These are phyloP conservation scores for Citeromyces matritensis DNA, from an alignment of 805 yeast genomes.

Conservation along the genomic window DNA sequence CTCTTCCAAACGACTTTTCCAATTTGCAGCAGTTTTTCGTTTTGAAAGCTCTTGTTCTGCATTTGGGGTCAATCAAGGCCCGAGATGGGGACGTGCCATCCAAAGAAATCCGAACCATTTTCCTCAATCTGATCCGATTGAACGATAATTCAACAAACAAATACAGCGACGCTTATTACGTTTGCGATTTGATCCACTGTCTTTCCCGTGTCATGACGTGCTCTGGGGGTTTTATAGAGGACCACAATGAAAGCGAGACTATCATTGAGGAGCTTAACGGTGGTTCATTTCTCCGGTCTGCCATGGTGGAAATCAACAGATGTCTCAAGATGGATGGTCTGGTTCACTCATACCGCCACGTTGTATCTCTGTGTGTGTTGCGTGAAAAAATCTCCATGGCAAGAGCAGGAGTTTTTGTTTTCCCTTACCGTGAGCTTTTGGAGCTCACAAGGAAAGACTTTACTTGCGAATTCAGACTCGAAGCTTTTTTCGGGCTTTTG, in stretches of 20 bases:
- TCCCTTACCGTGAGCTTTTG: conserved; percentile 40
- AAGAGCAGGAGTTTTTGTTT: conserved; percentile 30
- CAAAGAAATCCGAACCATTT: not conserved
- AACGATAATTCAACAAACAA: conserved; percentile 76
- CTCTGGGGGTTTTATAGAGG: conserved; percentile 9
- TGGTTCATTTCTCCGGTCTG: conserved; percentile 24
- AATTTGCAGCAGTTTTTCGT: conserved; percentile 56
- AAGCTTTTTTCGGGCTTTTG: conserved; percentile 59
- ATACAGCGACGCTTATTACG: conserved; percentile 59
- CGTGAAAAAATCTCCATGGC: conserved; percentile 46
- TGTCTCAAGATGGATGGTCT: conserved; percentile 70
- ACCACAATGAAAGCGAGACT: conserved; percentile 9
- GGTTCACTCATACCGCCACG: conserved; percentile 59
- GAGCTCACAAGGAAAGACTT: conserved; percentile 31
- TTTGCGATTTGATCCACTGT: conserved; percentile 40
- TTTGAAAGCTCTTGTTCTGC: conserved; percentile 50
- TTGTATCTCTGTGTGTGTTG: conserved; percentile 41
- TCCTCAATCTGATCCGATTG: conserved; percentile 36
- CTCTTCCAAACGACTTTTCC: conserved; percentile 69
- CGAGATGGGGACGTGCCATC: conserved; percentile 47
- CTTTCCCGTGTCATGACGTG: conserved; percentile 21
- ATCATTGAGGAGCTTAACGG: conserved; percentile 6
- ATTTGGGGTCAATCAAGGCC: conserved; percentile 46
- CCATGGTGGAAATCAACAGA: conserved; percentile 56
- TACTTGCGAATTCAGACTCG: conserved; percentile 37